Conservation (phyloP, 768 basidiomycete species). For the Boletus fagicola region DNA sequence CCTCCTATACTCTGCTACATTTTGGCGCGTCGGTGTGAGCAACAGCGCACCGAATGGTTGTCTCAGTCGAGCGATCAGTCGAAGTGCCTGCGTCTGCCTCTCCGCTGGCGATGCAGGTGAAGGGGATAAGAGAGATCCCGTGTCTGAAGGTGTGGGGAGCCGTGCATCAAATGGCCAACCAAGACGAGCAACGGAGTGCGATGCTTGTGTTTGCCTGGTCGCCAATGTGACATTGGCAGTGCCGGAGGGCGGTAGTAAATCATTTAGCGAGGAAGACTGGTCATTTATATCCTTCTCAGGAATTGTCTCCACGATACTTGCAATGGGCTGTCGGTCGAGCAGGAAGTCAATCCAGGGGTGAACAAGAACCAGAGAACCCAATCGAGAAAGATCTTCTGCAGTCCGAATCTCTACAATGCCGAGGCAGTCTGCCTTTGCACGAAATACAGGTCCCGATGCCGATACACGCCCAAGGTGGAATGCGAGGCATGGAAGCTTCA, state of each 20-base stretch:
- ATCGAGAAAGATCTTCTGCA: no score
- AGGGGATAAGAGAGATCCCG: not conserved
- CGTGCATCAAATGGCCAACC: not conserved
- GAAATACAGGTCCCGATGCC: no score
- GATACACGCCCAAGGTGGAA: no score
- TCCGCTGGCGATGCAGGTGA: not conserved
- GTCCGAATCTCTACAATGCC: no score
- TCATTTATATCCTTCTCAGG: no score
- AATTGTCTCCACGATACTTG: not conserved
- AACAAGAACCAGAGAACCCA: no score
- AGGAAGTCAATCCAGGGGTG: slow-evolving; percentile 7
- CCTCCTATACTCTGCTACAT: not conserved
- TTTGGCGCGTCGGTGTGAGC: not conserved
- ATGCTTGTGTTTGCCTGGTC: not conserved
- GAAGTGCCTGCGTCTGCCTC: not conserved
- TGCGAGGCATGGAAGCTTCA: no score
- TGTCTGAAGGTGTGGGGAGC: not conserved
- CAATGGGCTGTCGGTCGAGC: not conserved
- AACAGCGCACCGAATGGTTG: not conserved
- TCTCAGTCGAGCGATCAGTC: not conserved
- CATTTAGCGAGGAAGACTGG: not conserved
- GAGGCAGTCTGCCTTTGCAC: no score
- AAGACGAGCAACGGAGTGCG: not conserved
- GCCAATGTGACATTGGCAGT: not conserved
- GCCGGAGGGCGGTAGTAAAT: not conserved